Base-by-base conservation (phyloP, 345 rosid species). In the Arabidopsis arenosa region DNA sequence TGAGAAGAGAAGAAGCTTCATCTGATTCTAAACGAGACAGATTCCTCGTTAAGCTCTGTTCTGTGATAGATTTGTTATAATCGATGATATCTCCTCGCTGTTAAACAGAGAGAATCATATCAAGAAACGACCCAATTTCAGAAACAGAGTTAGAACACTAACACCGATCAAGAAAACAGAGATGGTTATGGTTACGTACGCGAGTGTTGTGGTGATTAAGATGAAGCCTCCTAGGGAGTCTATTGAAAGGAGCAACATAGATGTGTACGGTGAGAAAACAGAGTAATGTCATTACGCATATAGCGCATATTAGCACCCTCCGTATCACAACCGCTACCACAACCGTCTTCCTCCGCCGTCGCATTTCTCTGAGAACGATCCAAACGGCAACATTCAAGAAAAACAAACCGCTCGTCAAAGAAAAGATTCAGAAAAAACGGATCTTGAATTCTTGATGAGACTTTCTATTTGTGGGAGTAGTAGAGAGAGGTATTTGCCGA, bases 241-340 rank as follows among this genome's bases (percentile, higher is more conserved):
- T 80, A 17, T 83, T 66, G 23, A 83, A 75, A 87, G 92, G 88
- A 70, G 90, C 78, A 21, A 85, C 79, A 75, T 81, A 87, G 14
- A 84, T 70, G 86, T 88, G 87, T 7, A 87, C 81, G 11, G 86
- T 82, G 66, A 88, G 75, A 28, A 81, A 76, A 5, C 78, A 73
- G 18, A 81, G 65, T 35, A 87, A 70, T 2, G 90, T 81, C 45
- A 91, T 80, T 28, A 67, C 74, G 69, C 91, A 83, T 28, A 87
- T 83, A 80, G 91, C 91, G 73, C 80, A 88, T 26, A 85, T 89
- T 73, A 93, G 78, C 73, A 82, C 9, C 72, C 74, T 83, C 77
- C 90, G 84, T 63, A 86, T 68, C 56, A 64, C 39, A 30, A 32
- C 39, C 63, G 69, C 82, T 83, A 83, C 78, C 82, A 70, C 66